Evolutionary conservation across 2,329 filamentous ascomycete genomes (phyloP), one percentile per base, ranked within the genome.

Genomic region (Cladophialophora carrionii): DNA sequence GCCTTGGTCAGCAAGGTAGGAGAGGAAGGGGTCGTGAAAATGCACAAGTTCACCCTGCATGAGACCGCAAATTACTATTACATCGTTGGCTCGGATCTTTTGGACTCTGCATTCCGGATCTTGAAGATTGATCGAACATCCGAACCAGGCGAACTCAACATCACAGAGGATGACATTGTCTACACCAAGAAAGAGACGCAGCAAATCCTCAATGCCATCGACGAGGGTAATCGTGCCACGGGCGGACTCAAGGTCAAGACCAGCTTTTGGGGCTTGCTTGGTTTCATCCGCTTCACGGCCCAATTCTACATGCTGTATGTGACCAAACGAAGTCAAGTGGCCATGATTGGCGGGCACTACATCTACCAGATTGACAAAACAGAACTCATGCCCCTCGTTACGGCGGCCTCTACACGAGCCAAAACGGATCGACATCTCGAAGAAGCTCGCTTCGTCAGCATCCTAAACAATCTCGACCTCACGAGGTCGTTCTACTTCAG

Each of bases 31-130:
- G 78, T 84, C 52, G 81, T 79, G 64, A 82, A 81, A 62, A 96
- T 99, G 92, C 92, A 97, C 81, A 96, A 95, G 74, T 98, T 96
- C 78, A 95, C 91, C n/a, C 81, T 99, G 24, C 98, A 99, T 78
- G 95, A 99, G 80, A 99, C 95, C 2, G 90, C 91, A 12, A 92
- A 89, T 62, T 87, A 92, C 59, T 99, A 95, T 77, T 99, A 97
- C 76, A 89, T 99, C 69, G 92, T 98, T 20, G 95, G 95, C 14
- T 90, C 91, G 58, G 95, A 99, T 75, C 87, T 96, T 62, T 88
- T 92, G 71, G 95, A 98, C 76, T 89, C 87, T 73, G 87, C 90
- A 29, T 98, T 95, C 77, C 88, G 93, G 58, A 92, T 99, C 63
- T 80, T 99, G 74, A 97, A 98, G 77, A 96, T 99, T 72, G 94